phyloP scores from a whole-genome alignment of 805 yeast genomes.

The Candida suzukii region DNA sequence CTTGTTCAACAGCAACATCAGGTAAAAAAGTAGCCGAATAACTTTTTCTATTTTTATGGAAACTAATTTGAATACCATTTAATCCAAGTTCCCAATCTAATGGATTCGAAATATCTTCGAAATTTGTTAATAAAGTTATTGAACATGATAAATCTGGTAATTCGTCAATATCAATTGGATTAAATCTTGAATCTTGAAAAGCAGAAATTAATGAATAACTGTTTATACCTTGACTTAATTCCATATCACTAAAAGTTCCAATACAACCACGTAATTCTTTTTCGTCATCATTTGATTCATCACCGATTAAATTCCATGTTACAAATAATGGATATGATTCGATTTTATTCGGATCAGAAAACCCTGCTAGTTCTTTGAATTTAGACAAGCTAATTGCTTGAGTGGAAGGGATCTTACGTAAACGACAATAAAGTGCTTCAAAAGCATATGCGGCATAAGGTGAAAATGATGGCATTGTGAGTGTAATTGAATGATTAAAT shows the following conservation, averaged over 20 bases:
- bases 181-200: constrained; percentile 70
- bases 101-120: constrained; percentile 43
- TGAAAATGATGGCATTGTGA: background rate
- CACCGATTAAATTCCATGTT: constrained; percentile 62
- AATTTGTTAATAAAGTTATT: constrained; percentile 62
- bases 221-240: constrained; percentile 50
- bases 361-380: constrained; percentile 1
- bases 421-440: constrained; percentile 26
- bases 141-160: constrained; percentile 43
- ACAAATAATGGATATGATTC: constrained; percentile 64
- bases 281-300: constrained; percentile 13
- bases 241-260: constrained; percentile 68
- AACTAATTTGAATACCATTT: constrained; percentile 69
- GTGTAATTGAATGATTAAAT: too few relatives aligned
- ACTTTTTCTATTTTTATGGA: constrained; percentile 28
- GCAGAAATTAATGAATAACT: constrained; percentile 66
- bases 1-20: constrained; percentile 81
- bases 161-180: constrained; percentile 53
- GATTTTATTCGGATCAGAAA: constrained; percentile 6
- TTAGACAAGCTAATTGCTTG: background rate
- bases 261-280: constrained; percentile 78
- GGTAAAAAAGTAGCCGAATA: constrained; percentile 84
- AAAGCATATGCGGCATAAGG: constrained; percentile 34
- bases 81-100: constrained; percentile 75
- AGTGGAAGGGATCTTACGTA: constrained; percentile 12